phyloP scores from a whole-genome alignment of 768 basidiomycete genomes.

The Saitozyma podzolica region DNA sequence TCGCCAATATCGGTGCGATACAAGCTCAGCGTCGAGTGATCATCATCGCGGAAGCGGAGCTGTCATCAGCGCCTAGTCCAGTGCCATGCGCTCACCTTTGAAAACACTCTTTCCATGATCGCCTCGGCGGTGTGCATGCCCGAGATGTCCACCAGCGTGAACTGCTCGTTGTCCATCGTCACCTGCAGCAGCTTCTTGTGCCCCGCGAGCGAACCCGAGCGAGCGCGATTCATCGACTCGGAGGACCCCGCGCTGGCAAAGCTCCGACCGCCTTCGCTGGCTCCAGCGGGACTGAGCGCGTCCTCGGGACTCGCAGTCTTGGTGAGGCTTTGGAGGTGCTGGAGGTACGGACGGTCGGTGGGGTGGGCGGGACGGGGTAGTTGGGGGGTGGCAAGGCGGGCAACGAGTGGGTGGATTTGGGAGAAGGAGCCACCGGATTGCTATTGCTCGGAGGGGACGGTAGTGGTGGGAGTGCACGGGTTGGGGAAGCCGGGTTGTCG shows the following conservation, averaged over 20 bases:
- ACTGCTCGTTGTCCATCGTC: constrained; percentile 50
- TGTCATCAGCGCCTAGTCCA: constrained; percentile 12
- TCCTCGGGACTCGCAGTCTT: constrained; percentile 33
- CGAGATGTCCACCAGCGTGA: constrained; percentile 49
- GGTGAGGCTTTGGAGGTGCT: constrained; percentile 13
- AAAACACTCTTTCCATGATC: constrained; percentile 48
- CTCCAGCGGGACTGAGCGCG: constrained; percentile 18
- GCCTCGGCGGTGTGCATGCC: constrained; percentile 44
- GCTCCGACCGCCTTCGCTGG: constrained; percentile 23
- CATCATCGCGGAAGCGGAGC: constrained; percentile 69
- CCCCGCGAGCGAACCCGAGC: constrained; percentile 29
- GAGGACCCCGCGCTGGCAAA: constrained; percentile 15
- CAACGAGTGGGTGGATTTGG: constrained; percentile 10
- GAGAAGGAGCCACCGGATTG: background rate
- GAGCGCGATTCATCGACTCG: constrained; percentile 22
- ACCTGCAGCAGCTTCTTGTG: constrained; percentile 41
- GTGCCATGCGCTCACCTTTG: constrained; percentile 31
- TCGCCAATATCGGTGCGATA: constrained; percentile 85
- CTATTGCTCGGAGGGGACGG: constrained; percentile 20
- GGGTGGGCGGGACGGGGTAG: constrained; percentile 2
- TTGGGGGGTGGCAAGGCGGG: constrained; percentile 1
- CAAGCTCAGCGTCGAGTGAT: constrained; percentile 72
- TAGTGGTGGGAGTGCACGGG: constrained; percentile 34
- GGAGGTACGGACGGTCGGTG: background rate
- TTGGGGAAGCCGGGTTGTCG: constrained; percentile 22